Evolutionary conservation across 345 rosid genomes (phyloP).

Genomic region (Eutrema yunnanense): DNA sequence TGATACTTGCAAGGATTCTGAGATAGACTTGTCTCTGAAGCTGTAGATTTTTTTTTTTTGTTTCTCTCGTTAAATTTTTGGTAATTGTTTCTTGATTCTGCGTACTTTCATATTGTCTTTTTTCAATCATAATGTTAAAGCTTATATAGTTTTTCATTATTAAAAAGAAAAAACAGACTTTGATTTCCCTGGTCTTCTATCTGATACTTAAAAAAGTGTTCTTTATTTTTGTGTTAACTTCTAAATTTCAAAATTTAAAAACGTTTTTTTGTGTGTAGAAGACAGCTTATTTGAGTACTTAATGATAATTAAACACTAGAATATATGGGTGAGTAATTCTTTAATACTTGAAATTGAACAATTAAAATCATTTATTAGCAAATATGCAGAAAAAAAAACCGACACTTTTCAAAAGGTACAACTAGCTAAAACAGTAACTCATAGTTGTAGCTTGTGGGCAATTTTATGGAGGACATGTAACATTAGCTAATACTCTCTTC

Average conservation of each 20-base stretch:
- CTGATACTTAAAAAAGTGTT: neutral
- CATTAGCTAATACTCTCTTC: too few relatives aligned
- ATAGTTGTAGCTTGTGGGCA: too few relatives aligned
- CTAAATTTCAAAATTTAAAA: neutral
- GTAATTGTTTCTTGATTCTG: neutral
- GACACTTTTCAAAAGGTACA: neutral
- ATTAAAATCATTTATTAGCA: neutral
- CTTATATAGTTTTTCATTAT: neutral
- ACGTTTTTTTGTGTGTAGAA: constrained; percentile 5
- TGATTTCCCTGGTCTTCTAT: neutral
- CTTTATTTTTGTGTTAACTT: neutral
- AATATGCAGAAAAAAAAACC: neutral
- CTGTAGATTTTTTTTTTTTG: constrained; percentile 4
- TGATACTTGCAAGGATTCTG: constrained; percentile 19
- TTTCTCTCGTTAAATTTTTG: neutral
- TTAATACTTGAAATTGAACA: neutral
- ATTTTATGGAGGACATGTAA: too few relatives aligned
- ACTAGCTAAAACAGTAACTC: neutral
- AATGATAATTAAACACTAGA: neutral
- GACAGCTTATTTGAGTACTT: neutral
- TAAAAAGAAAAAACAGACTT: neutral
- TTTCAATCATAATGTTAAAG: neutral
- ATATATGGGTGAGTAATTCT: neutral
- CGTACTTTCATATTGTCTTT: neutral
- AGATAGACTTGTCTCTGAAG: constrained; percentile 27